Base-by-base conservation (phyloP, 2,329 filamentous ascomycete species). In the Echinosphaeria canescens region DNA sequence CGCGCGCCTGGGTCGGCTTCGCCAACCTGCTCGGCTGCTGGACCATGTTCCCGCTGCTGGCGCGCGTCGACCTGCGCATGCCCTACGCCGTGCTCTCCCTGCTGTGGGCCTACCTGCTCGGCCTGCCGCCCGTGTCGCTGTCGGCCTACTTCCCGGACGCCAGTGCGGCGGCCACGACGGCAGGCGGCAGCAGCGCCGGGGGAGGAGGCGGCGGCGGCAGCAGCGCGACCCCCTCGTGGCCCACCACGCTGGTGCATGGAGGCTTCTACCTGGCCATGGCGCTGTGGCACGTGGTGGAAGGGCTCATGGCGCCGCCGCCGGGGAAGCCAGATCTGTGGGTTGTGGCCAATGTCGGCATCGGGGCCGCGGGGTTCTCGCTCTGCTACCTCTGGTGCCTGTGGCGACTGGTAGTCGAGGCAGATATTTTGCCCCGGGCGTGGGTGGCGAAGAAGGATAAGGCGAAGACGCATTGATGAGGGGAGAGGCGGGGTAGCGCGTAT, bases 241-340 rank as follows among this genome's bases (percentile, higher is more conserved):
- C 56, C 15, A 85, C 75, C 26, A 48, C 54, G 3, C 45, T 85
- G 4, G 38, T 91, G 4, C 88, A 98, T 41, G 47, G 69, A 10
- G 50, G 55, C 10, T 84, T 88, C 37, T 95, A 95, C 42, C 34
- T 68, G 4, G 58, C 56, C 17, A 92, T 93, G 73, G 54, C 68
- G 10, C 59, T 48, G 10, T 93, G 88, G 81, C 88, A 98, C 46
- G 47, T 79, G 10, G 52, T 69, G 1, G 80, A 92, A 37, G 62
- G 62, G 2, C 69, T 70, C 32, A 50, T 82, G 1, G 33, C 47
- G 8, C 71, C 84, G 10, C 84, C 85, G 4, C 38, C 53, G 0
- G 59, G 62, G 30, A 93, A 91, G 49, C 88, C 88, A 1, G 88
- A 98, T 51, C 53, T 98, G 2, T 98, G 85, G 85, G 73, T 90